Evolutionary conservation across 306 rosid genomes (phyloP).

Genomic region (Medicago arabica): DNA sequence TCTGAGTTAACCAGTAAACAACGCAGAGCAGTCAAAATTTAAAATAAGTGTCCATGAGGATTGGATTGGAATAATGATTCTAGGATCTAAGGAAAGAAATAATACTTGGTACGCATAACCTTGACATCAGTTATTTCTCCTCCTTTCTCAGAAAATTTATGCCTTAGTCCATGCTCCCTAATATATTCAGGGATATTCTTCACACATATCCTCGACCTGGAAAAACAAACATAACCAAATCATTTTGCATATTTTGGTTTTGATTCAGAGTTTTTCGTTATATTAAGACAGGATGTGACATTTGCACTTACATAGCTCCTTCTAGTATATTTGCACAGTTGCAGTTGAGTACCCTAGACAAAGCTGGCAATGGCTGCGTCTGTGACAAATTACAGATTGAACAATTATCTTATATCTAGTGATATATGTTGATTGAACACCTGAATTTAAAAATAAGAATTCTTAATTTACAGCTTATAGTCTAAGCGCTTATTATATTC

Average conservation of each 20-base stretch:
- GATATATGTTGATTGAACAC: too few relatives aligned
- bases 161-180: slow-evolving; percentile 62
- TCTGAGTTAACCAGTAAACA: too few relatives aligned
- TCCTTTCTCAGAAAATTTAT: slow-evolving; percentile 76
- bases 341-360: too few relatives aligned
- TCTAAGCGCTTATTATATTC: too few relatives aligned
- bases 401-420: too few relatives aligned
- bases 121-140: slow-evolving; percentile 87
- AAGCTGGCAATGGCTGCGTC: background rate
- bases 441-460: too few relatives aligned
- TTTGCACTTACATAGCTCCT: slow-evolving; percentile 44
- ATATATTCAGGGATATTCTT: slow-evolving; percentile 75
- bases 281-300: background rate
- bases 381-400: background rate
- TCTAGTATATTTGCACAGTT: too few relatives aligned
- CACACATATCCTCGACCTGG: slow-evolving; percentile 88
- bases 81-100: slow-evolving; percentile 22
- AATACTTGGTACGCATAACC: slow-evolving; percentile 80
- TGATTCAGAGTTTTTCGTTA: too few relatives aligned
- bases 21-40: background rate
- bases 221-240: slow-evolving; percentile 1
- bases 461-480: too few relatives aligned
- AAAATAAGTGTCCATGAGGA: background rate
- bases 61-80: background rate
- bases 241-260: too few relatives aligned